Evolutionary conservation across 179 eudicot genomes (phyloP).

Genomic region (Silene noctiflora): DNA sequence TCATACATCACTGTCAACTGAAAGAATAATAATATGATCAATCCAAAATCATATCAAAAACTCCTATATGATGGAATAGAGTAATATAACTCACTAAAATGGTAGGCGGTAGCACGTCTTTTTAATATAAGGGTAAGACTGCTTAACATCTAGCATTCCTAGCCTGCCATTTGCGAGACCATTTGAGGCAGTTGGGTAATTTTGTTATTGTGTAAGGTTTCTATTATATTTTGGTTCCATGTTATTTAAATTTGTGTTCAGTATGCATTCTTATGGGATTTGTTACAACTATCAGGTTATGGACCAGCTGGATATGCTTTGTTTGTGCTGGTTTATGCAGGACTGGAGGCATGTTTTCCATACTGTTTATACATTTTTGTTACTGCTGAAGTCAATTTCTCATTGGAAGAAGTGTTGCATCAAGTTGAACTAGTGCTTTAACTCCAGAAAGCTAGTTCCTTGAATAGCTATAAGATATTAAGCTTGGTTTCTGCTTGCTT

Average conservation of each 20-base stretch:
- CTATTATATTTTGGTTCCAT: background rate
- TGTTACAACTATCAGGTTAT: slow-evolving; percentile 55
- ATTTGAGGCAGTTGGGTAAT: background rate
- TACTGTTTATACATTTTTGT: background rate
- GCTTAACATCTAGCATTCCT: background rate
- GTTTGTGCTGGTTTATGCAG: slow-evolving; percentile 91
- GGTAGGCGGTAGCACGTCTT: no score
- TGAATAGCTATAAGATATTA: background rate
- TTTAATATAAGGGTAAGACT: no score
- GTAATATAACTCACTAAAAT: no score
- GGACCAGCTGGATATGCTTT: slow-evolving; percentile 97
- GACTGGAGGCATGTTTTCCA: slow-evolving; percentile 68
- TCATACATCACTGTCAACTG: background rate
- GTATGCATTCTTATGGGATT: slow-evolving; percentile 20
- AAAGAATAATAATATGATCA: no score
- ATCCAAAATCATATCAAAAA: no score
- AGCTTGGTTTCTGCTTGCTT: background rate
- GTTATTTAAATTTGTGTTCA: background rate
- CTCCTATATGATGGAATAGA: no score
- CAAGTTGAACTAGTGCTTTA: background rate
- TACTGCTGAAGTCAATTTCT: background rate
- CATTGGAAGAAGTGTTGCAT: background rate
- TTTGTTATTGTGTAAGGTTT: background rate
- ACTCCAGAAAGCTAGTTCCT: background rate
- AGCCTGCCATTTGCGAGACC: background rate